These are phyloP conservation scores for Mariannaea sp. DNA, from an alignment of 2,329 filamentous ascomycete species.

Conservation along the genomic window DNA sequence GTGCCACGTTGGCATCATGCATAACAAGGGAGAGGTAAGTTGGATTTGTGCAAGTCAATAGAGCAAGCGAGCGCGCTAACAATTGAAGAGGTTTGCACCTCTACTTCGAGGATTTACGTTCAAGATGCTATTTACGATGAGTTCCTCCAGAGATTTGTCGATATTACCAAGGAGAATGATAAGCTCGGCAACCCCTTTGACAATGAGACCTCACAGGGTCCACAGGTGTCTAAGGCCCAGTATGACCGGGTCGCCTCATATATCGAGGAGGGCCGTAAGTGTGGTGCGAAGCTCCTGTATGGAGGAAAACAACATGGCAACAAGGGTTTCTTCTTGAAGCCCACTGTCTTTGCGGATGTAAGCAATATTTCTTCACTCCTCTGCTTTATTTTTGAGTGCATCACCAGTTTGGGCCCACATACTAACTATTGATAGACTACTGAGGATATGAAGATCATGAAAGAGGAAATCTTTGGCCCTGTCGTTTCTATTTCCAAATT, in stretches of 20 bases:
- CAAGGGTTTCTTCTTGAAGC: constrained; percentile 37
- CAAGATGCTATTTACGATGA: constrained; percentile 61
- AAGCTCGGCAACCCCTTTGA: constrained; percentile 67
- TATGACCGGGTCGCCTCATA: constrained; percentile 68
- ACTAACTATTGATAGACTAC: constrained; percentile 31
- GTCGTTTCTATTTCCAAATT: constrained; percentile 38
- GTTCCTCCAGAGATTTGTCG: constrained; percentile 60
- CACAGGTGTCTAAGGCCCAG: constrained; percentile 67
- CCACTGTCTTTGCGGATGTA: constrained; percentile 38
- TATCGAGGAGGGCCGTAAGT: constrained; percentile 65
- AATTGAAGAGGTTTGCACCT: constrained; percentile 57
- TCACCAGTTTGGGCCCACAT: no score
- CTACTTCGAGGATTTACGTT: constrained; percentile 63
- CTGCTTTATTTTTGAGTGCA: no score
- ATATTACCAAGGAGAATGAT: constrained; percentile 53
- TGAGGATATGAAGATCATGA: constrained; percentile 36
- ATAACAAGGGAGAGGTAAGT: constrained; percentile 61
- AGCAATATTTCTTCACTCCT: no score
- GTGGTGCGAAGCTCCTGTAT: constrained; percentile 61
- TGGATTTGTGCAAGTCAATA: no score
- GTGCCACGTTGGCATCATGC: constrained; percentile 48
- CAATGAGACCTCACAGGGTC: constrained; percentile 66
- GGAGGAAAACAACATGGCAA: constrained; percentile 35
- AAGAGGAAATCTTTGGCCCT: constrained; percentile 41
- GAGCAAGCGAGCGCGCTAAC: rapidly evolving